These are phyloP conservation scores for Citrus maxima DNA, from an alignment of 345 rosid species.

Conservation along the genomic window DNA sequence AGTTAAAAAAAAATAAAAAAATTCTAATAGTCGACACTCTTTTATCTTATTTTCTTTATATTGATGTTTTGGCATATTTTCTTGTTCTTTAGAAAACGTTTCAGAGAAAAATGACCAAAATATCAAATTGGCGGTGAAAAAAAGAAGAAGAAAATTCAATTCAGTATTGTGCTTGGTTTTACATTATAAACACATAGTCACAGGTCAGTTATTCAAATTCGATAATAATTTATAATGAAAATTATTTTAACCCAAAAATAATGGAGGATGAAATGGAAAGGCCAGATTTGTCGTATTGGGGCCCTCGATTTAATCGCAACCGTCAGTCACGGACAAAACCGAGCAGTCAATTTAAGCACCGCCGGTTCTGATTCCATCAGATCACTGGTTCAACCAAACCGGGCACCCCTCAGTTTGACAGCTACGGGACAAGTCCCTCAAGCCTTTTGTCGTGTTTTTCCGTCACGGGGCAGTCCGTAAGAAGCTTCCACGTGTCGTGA, in stretches of 20 bases:
- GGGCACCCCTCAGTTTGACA: slow-evolving; percentile 31
- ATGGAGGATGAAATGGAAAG: not conserved
- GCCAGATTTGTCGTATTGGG: not conserved
- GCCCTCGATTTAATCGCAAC: slow-evolving; percentile 18
- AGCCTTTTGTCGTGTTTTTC: not conserved
- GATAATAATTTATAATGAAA: not conserved
- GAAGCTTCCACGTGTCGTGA: slow-evolving; percentile 5
- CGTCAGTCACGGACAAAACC: slow-evolving; percentile 4
- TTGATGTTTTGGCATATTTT: too few species aligned
- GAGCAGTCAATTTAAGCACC: slow-evolving; percentile 8
- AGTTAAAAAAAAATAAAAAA: too few species aligned
- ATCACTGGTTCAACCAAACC: not conserved
- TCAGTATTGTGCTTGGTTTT: too few species aligned
- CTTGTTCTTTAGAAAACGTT: too few species aligned
- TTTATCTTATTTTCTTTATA: too few species aligned
- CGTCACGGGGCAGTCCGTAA: not conserved
- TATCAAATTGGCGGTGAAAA: too few species aligned
- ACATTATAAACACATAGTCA: too few species aligned
- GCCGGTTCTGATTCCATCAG: not conserved
- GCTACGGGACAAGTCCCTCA: not conserved
- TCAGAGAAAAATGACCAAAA: too few species aligned
- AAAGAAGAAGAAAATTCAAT: too few species aligned
- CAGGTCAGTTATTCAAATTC: too few species aligned
- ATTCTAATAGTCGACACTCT: too few species aligned
- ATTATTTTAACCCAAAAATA: not conserved